Conservation (phyloP, 164 flowering plant genomes). For the Stephania cephalantha region DNA sequence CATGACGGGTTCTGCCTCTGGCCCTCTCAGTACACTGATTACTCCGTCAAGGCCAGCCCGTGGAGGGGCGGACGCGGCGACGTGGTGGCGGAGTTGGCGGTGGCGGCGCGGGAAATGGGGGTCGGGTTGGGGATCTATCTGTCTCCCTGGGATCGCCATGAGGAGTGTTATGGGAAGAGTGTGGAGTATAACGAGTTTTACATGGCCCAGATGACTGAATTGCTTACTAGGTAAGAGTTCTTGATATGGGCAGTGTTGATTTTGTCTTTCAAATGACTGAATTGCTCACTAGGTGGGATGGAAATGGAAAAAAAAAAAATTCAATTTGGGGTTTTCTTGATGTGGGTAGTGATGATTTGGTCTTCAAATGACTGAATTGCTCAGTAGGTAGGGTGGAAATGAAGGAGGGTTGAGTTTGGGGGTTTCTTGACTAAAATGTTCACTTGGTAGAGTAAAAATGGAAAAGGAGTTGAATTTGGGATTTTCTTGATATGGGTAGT, state of each 20-base stretch:
- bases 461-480: too few species aligned
- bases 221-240: conserved; percentile 66
- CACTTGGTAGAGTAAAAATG: too few species aligned
- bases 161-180: conserved; percentile 60
- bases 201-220: conserved; percentile 84
- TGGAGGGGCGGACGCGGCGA: conserved; percentile 81
- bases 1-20: conserved; percentile 98
- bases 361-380: too few species aligned
- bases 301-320: too few species aligned
- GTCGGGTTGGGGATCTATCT: conserved; percentile 71
- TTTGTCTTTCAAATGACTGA: too few species aligned
- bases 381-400: too few species aligned
- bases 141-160: conserved; percentile 99
- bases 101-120: conserved; percentile 59
- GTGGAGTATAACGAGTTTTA: conserved; percentile 82
- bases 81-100: conserved; percentile 62
- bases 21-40: conserved; percentile 77
- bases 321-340: too few species aligned
- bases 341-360: too few species aligned
- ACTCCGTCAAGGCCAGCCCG: conserved; percentile 57
- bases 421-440: too few species aligned
- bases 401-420: too few species aligned
- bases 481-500: not conserved
- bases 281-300: too few species aligned
- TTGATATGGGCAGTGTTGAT: too few species aligned